These are phyloP conservation scores for Pleurotus tuoliensis DNA, from an alignment of 768 basidiomycete species.

Conservation along the genomic window DNA sequence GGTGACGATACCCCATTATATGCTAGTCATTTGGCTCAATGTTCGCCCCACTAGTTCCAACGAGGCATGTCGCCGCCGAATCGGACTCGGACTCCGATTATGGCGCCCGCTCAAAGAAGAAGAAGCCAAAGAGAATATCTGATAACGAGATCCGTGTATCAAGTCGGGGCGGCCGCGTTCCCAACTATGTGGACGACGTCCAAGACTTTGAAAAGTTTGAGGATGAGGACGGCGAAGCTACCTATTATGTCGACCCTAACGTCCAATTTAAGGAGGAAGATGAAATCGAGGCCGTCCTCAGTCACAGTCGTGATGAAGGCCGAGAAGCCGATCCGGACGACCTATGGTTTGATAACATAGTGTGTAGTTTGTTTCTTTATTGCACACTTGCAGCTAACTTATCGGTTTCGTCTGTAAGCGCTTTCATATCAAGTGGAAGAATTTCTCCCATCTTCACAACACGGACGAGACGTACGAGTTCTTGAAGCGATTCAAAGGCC, in stretches of 20 bases:
- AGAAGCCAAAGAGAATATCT: slow-evolving; percentile 59
- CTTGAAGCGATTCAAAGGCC: slow-evolving; percentile 89
- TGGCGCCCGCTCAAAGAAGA: slow-evolving; percentile 82
- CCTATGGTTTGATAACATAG: slow-evolving; percentile 84
- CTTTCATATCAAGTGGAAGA: slow-evolving; percentile 99
- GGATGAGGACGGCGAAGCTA: slow-evolving; percentile 54
- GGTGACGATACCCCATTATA: slow-evolving; percentile 33
- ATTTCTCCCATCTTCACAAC: slow-evolving; percentile 96
- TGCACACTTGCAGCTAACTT: no score
- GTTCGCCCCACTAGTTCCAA: slow-evolving; percentile 29
- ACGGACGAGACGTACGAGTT: slow-evolving; percentile 99
- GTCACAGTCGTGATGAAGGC: slow-evolving; percentile 83
- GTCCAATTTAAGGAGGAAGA: slow-evolving; percentile 64
- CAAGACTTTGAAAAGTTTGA: slow-evolving; percentile 74
- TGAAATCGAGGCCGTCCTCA: slow-evolving; percentile 90
- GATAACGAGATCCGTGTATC: slow-evolving; percentile 77
- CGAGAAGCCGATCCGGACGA: slow-evolving; percentile 74
- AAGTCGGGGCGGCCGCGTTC: slow-evolving; percentile 71
- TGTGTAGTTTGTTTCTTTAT: slow-evolving; percentile 28
- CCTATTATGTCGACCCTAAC: slow-evolving; percentile 53
- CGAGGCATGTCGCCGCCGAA: slow-evolving; percentile 50
- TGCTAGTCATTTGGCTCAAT: slow-evolving; percentile 13
- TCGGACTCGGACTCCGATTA: slow-evolving; percentile 89
- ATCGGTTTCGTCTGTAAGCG: slow-evolving; percentile 46
- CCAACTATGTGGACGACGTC: slow-evolving; percentile 81